Percentiles rank a stretch among this genome's conserved stretches.
These are phyloP conservation scores for Gelatoporia subvermispora DNA, from an alignment of 768 basidiomycete genomes.

Conservation along the genomic window DNA sequence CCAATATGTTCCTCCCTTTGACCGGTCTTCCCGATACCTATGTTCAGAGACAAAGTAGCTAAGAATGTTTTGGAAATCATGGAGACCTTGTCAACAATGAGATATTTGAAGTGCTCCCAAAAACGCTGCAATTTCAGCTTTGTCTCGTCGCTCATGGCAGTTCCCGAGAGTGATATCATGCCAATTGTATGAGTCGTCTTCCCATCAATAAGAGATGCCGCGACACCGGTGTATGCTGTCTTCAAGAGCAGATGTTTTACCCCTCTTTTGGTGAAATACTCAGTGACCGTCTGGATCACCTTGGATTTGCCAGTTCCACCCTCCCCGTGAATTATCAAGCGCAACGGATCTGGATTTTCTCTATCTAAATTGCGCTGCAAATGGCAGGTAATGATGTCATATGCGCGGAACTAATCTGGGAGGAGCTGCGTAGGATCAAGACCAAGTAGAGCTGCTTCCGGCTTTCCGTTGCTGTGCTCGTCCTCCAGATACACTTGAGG, in stretches of 20 bases:
- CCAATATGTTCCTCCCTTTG: background rate
- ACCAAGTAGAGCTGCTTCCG: background rate
- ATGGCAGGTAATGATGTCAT: constrained; percentile 31
- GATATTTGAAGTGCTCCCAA: constrained; percentile 16
- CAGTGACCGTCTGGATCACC: constrained; percentile 33
- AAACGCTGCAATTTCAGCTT: constrained; percentile 13
- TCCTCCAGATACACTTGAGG: background rate
- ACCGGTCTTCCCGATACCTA: constrained; percentile 8
- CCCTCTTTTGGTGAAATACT: constrained; percentile 24
- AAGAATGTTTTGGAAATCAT: constrained; percentile 31
- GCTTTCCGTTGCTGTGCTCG: background rate
- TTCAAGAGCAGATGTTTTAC: constrained; percentile 23
- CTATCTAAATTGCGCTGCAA: constrained; percentile 17
- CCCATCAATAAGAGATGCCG: constrained; percentile 35
- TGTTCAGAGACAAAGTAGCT: constrained; percentile 13
- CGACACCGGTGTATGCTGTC: constrained; percentile 35
- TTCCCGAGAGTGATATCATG: constrained; percentile 14
- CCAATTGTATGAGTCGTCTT: constrained; percentile 31
- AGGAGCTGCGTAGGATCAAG: constrained; percentile 16
- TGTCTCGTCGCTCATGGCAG: background rate
- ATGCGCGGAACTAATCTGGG: constrained; percentile 32
- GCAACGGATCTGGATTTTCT: constrained; percentile 21
- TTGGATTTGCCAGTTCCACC: constrained; percentile 42
- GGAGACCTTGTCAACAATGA: constrained; percentile 38
- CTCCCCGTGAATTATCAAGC: constrained; percentile 36